phyloP scores from a whole-genome alignment of 75 land plant species.

The Cunninghamia lanceolata region DNA sequence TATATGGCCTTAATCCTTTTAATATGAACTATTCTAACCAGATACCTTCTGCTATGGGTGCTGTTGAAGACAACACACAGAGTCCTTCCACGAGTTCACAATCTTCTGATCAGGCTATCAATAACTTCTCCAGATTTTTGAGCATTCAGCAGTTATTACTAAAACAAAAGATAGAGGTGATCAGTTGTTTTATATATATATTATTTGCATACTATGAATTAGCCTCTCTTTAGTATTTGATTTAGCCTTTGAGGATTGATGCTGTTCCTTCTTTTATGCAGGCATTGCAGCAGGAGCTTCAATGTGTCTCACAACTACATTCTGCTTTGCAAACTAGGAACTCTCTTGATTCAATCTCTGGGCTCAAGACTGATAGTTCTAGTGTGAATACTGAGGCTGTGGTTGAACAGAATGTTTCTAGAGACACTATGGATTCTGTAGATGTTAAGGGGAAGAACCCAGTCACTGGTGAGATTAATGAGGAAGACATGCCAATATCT shows the following conservation, averaged over 20 bases:
- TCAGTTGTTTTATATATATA: neutral
- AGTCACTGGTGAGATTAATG: neutral
- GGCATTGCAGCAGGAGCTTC: conserved; percentile 11
- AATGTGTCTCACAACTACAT: neutral
- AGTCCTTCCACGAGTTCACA: conserved; percentile 7
- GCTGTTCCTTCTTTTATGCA: neutral
- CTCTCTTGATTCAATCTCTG: neutral
- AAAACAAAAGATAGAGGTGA: conserved; percentile 12
- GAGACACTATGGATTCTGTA: neutral
- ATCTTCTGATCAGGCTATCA: neutral
- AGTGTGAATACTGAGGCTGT: neutral
- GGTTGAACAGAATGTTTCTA: neutral
- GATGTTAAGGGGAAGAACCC: neutral
- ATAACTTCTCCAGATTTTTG: neutral
- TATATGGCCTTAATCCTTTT: neutral
- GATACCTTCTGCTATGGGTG: conserved; percentile 1
- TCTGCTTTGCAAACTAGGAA: conserved; percentile 2
- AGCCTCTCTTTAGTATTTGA: neutral
- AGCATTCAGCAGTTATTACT: conserved; percentile 8
- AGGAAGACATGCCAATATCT: neutral
- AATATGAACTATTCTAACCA: neutral
- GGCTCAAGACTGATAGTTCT: conserved; percentile 4
- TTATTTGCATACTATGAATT: neutral
- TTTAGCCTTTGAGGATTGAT: neutral
- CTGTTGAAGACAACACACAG: neutral